Evolutionary conservation across 331 rosid genomes (phyloP).

Genomic region (Quercus tomentella): DNA sequence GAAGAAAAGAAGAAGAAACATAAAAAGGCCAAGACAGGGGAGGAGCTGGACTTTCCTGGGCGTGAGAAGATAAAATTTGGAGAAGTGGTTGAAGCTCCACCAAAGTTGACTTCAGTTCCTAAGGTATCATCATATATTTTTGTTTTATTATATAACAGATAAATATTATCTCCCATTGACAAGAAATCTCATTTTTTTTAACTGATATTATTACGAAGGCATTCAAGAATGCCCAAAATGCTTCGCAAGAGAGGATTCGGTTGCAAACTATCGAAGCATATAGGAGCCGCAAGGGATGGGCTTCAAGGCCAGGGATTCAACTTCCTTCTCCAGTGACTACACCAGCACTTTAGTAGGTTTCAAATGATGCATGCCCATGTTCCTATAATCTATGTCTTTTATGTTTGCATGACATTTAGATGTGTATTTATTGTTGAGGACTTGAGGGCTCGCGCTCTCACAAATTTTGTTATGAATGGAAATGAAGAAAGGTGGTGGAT

Average conservation of each 20-base stretch:
- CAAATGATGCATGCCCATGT: not conserved
- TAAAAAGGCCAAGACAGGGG: slow-evolving; percentile 44
- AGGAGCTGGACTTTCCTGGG: slow-evolving; percentile 51
- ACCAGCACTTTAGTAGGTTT: slow-evolving; percentile 13
- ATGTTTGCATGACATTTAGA: not conserved
- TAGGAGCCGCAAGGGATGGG: slow-evolving; percentile 75
- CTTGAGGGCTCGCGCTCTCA: not conserved
- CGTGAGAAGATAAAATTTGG: slow-evolving; percentile 77
- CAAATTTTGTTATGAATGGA: not conserved
- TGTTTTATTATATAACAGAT: slow-evolving; percentile 8
- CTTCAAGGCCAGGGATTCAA: slow-evolving; percentile 76
- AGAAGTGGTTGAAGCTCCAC: slow-evolving; percentile 90
- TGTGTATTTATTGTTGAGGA: not conserved
- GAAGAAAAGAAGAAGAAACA: slow-evolving; percentile 68
- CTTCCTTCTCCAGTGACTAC: slow-evolving; percentile 38
- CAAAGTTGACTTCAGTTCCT: slow-evolving; percentile 55
- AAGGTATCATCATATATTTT: slow-evolving; percentile 46
- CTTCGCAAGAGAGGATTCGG: slow-evolving; percentile 80
- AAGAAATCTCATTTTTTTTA: slow-evolving; percentile 11
- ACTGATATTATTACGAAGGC: slow-evolving; percentile 37
- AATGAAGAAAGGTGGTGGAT: not conserved
- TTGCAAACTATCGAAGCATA: slow-evolving; percentile 76
- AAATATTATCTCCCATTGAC: not conserved
- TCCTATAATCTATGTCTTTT: not conserved
- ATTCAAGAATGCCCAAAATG: slow-evolving; percentile 55